Evolutionary conservation across 208 protist genomes (phyloP).

Genomic region (Phytomonas serpens): DNA sequence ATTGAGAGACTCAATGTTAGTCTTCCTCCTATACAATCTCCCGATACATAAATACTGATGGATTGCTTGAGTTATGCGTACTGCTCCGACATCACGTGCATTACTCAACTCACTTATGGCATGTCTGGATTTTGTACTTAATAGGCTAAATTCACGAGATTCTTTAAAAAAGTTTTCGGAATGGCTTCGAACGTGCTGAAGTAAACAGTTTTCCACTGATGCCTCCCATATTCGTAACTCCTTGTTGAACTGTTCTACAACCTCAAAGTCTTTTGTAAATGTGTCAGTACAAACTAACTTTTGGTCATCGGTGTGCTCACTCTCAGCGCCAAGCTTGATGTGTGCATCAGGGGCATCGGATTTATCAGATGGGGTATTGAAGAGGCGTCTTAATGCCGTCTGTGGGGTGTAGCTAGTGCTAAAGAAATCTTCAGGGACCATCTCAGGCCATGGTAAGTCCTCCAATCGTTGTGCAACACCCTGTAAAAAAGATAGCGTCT

Average conservation of each 20-base stretch:
- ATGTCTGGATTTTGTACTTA: constrained; percentile 29
- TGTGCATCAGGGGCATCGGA: background rate
- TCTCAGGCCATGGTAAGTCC: constrained; percentile 47
- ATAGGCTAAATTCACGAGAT: constrained; percentile 47
- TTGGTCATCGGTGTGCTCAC: background rate
- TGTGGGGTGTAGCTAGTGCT: constrained; percentile 12
- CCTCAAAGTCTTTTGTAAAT: constrained; percentile 59
- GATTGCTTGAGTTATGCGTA: constrained; percentile 36
- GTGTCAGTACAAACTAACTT: constrained; percentile 12
- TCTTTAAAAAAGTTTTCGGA: constrained; percentile 79
- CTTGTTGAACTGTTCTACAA: constrained; percentile 53
- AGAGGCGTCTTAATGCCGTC: constrained; percentile 14
- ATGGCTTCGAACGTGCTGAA: constrained; percentile 74
- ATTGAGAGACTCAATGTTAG: constrained; percentile 41
- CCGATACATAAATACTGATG: constrained; percentile 54
- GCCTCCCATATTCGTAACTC: constrained; percentile 64
- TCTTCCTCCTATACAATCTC: constrained; percentile 46
- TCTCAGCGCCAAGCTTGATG: background rate
- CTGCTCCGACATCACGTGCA: constrained; percentile 24
- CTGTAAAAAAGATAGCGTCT: background rate
- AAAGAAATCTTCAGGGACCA: constrained; percentile 59
- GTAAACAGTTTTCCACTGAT: constrained; percentile 64
- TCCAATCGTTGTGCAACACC: constrained; percentile 6
- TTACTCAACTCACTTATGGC: background rate
- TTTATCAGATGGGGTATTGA: background rate